Evolutionary conservation across 257 asterid genomes (phyloP).

Genomic region (Linderniella brevidens): DNA sequence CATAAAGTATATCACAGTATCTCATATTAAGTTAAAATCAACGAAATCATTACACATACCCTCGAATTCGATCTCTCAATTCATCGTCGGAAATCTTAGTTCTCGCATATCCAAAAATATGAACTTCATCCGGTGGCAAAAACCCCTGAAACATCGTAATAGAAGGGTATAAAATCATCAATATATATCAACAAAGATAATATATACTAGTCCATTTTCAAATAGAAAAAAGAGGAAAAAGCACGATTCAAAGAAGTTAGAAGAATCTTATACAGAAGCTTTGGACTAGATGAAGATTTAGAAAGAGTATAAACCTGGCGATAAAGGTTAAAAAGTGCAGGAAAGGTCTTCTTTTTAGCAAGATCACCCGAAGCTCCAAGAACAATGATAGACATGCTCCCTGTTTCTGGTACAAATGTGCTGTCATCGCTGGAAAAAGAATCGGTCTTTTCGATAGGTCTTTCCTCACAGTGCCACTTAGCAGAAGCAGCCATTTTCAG

Average conservation of each 20-base stretch:
- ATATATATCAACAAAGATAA: background rate
- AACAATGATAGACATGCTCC: constrained; percentile 70
- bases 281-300: too few relatives aligned
- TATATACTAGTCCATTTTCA: background rate
- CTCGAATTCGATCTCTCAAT: constrained; percentile 63
- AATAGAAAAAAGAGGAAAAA: background rate
- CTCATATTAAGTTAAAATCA: too few relatives aligned
- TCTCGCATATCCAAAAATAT: constrained; percentile 96
- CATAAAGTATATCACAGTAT: background rate
- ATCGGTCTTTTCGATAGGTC: constrained; percentile 29
- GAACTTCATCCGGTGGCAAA: constrained; percentile 66
- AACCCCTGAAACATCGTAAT: constrained; percentile 47
- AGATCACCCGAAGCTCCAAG: constrained; percentile 99
- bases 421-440: constrained; percentile 32
- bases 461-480: constrained; percentile 51
- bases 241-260: too few relatives aligned
- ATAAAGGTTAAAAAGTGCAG: constrained; percentile 89
- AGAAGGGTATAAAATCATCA: background rate
- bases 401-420: constrained; percentile 38
- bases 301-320: constrained; percentile 42
- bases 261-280: too few relatives aligned
- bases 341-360: constrained; percentile 97
- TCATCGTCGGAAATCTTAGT: constrained; percentile 73
- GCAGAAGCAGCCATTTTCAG: constrained; percentile 5
- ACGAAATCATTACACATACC: constrained; percentile 26